phyloP scores from a whole-genome alignment of 108 stramenopile genomes.

The Epithemia pelagica region DNA sequence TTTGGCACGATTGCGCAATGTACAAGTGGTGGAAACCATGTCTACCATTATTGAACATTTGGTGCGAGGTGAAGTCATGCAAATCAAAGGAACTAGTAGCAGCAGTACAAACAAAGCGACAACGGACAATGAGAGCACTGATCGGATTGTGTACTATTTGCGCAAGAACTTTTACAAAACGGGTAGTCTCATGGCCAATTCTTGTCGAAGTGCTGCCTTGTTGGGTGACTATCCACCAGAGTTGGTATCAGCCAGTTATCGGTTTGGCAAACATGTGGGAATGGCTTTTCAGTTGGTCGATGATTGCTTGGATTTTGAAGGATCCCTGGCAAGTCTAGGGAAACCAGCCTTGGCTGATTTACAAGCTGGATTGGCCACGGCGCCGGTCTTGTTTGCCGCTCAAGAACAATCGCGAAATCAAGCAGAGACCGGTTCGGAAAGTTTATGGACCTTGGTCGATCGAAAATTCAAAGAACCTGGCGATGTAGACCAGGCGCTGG shows the following conservation, averaged over 20 bases:
- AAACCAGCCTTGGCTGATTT: conserved; percentile 94
- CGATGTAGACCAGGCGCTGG: conserved; percentile 82
- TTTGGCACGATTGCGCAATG: conserved; percentile 88
- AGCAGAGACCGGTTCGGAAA: conserved; percentile 8
- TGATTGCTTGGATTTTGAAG: conserved; percentile 97
- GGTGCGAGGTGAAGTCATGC: conserved; percentile 96
- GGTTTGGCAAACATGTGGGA: conserved; percentile 95
- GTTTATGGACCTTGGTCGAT: conserved; percentile 63
- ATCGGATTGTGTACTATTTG: conserved; percentile 78
- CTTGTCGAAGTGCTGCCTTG: conserved; percentile 87
- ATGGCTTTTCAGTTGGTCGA: conserved; percentile 98
- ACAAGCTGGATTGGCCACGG: conserved; percentile 91
- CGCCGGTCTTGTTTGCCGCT: conserved; percentile 93
- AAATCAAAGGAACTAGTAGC: conserved; percentile 57
- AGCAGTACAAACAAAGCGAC: conserved; percentile 4
- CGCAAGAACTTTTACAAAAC: conserved; percentile 98
- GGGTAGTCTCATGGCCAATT: conserved; percentile 94
- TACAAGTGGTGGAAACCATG: conserved; percentile 94
- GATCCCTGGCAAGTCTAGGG: conserved; percentile 69
- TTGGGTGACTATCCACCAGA: conserved; percentile 68
- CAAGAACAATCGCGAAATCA: conserved; percentile 45
- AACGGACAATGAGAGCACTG: conserved; percentile 17
- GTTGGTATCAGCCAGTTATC: conserved; percentile 65
- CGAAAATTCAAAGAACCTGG: conserved; percentile 85
- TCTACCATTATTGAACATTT: conserved; percentile 97